Evolutionary conservation across 345 rosid species (phyloP).

Genomic region (Aquilaria malaccensis): DNA sequence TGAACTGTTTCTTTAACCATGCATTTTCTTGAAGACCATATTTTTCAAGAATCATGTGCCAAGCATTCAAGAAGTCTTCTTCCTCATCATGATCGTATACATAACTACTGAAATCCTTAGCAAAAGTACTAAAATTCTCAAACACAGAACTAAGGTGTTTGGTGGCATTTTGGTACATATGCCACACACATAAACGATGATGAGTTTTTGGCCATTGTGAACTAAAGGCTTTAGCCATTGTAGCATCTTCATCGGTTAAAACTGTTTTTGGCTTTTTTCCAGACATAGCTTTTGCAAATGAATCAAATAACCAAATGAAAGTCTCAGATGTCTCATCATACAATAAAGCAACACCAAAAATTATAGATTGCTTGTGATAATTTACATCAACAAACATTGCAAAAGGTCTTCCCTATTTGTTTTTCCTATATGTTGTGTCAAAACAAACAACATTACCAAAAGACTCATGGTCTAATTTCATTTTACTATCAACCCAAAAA

Average conservation of each 20-base stretch:
- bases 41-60: constrained; percentile 1
- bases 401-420: not conserved
- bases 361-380: not conserved
- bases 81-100: constrained; percentile 13
- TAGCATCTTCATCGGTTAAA: not conserved
- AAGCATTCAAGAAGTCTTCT: not conserved
- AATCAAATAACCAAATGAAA: constrained; percentile 1
- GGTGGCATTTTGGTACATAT: constrained; percentile 1
- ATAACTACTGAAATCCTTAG: not conserved
- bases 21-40: not conserved
- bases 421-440: not conserved
- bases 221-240: constrained; percentile 1
- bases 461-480: too few relatives aligned
- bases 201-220: not conserved
- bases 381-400: not conserved
- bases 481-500: too few relatives aligned
- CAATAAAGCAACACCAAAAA: not conserved
- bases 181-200: constrained; percentile 3
- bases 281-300: constrained; percentile 5
- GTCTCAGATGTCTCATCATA: constrained; percentile 3
- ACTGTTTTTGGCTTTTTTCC: constrained; percentile 8
- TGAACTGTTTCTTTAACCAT: not conserved
- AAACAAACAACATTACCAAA: too few relatives aligned
- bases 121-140: not conserved
- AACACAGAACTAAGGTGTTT: not conserved